Evolutionary conservation across 331 rosid genomes (phyloP), one percentile per base, ranked within the genome.

Genomic region (Malus hybrid): DNA sequence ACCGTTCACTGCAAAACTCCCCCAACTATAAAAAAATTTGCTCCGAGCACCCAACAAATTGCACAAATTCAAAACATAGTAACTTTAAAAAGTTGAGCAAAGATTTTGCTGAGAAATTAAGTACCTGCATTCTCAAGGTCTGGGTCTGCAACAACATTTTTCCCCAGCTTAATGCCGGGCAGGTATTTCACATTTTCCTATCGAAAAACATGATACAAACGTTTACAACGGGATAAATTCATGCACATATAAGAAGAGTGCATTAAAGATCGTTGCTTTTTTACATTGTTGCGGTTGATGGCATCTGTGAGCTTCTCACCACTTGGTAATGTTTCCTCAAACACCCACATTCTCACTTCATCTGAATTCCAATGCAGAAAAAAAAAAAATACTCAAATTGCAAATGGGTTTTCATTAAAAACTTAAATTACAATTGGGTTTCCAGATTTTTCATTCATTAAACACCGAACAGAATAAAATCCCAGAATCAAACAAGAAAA

Each of bases 261-360:
- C 34, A 58, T 32, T 58, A 61, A 65, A 63, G 62, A 64, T 68
- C 63, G 79, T 55, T 48, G 73, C 58, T 76, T 72, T 39, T 65
- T 84, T 86, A 93, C 97, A 82, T 93, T 88, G 82, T 83, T 81
- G 79, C 60, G 66, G 73, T 93, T 93, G 87, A 93, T 93, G 82
- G 77, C 92, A 46, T 91, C 96, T n/a, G 94, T 77, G 68, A 93
- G 96, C 82, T 88, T 93, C 71, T 86, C 89, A 14, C 97, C 98
- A 76, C 72, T 82, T 53, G 96, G 90, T 66, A 93, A 80, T 29
- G 80, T 86, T 68, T 91, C 98, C 82, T 91, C 97, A 20, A 63
- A 91, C 34, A 93, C 98, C 98, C 98, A 93, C 96, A 91, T 89
- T 78, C 91, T 86, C 66, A 93, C 98, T 66, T 93, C 94, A 81